A percentile compares a stretch with the other conserved stretches of the same genome.
Conservation (phyloP, 352 stramenopile genomes). For the Globisporangium okanoganense region DNA sequence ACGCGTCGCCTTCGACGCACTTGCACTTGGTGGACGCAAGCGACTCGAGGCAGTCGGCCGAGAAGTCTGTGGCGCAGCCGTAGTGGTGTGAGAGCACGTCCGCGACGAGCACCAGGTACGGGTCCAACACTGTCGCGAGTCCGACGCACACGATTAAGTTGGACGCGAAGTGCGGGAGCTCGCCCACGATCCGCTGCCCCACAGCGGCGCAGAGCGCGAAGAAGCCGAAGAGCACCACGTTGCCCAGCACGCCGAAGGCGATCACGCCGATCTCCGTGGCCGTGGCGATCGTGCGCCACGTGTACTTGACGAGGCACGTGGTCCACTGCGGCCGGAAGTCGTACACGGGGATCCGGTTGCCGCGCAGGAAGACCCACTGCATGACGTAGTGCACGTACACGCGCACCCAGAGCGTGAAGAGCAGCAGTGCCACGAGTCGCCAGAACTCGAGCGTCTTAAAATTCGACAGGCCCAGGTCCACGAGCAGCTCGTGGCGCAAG, state of each 20-base stretch:
- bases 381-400: conserved; percentile 88
- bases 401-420: conserved; percentile 81
- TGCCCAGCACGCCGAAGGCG: conserved; percentile 47
- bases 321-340: conserved; percentile 58
- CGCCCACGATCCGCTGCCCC: conserved; percentile 43
- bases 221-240: conserved; percentile 44
- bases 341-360: conserved; percentile 72
- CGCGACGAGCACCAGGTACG: conserved; percentile 73
- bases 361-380: conserved; percentile 82
- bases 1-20: conserved; percentile 85
- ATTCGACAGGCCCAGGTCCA: conserved; percentile 53
- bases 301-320: conserved; percentile 87
- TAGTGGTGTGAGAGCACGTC: conserved; percentile 81
- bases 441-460: conserved; percentile 78
- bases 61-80: conserved; percentile 38
- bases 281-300: conserved; percentile 53
- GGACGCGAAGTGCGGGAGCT: conserved; percentile 70
- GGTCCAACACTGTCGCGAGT: conserved; percentile 73
- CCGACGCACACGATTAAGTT: conserved; percentile 79
- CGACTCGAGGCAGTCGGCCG: conserved; percentile 31
- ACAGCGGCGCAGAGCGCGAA: conserved; percentile 37
- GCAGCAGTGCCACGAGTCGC: conserved; percentile 47
- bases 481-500: conserved; percentile 73
- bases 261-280: conserved; percentile 68
- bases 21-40: conserved; percentile 34